Evolutionary conservation across 176 grass and related monocot genomes (phyloP).

Genomic region (Hordeum vulgare): DNA sequence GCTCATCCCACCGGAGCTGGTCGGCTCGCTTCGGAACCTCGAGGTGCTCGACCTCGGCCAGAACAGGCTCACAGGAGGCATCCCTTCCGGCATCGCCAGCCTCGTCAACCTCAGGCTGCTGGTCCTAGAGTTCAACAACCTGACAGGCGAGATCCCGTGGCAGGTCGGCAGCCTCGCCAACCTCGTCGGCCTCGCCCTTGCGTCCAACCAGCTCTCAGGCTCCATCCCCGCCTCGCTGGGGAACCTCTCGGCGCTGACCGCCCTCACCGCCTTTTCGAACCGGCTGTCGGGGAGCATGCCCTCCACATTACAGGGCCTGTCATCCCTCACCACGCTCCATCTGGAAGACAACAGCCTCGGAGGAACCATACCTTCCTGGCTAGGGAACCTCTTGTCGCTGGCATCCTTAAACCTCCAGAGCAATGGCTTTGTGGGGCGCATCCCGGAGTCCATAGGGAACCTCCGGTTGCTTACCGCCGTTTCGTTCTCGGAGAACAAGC

Average conservation of each 20-base stretch:
- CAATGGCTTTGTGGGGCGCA: not conserved
- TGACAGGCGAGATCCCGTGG: not conserved
- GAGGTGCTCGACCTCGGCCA: not conserved
- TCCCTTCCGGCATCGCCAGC: not conserved
- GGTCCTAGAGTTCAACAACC: not conserved
- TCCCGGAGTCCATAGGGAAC: conserved; percentile 17
- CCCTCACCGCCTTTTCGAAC: not conserved
- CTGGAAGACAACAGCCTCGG: not conserved
- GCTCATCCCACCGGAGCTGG: not conserved
- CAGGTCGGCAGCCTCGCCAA: not conserved
- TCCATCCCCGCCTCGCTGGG: not conserved
- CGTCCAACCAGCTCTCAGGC: not conserved
- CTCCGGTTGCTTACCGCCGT: not conserved
- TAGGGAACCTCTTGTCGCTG: conserved; percentile 22
- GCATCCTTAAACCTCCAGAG: not conserved
- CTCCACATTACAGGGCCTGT: not conserved
- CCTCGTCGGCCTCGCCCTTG: not conserved
- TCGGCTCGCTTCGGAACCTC: not conserved
- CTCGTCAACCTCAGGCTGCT: not conserved
- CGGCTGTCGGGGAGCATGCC: not conserved
- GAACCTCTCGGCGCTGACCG: not conserved
- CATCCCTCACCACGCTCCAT: not conserved
- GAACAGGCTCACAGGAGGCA: not conserved
- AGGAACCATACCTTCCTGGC: conserved; percentile 5
- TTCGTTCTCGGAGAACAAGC: not conserved